Percentiles rank a stretch among this genome's conserved stretches.
phyloP scores from a whole-genome alignment of 441 rosid species.

The Rhodomyrtus psidioides region DNA sequence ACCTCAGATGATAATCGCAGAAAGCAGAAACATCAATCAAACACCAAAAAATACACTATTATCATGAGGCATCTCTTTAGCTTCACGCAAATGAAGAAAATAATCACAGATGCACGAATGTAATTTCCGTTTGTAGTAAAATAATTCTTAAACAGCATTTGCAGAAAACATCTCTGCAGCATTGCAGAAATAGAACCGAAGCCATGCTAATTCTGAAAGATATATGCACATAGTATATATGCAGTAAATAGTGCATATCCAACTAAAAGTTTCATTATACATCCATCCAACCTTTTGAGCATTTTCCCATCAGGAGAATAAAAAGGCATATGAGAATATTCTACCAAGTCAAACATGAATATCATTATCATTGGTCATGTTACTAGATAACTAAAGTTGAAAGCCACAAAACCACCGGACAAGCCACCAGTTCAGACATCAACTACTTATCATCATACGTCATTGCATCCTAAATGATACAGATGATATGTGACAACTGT shows the following conservation, averaged over 20 bases:
- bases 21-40: background rate
- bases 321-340: background rate
- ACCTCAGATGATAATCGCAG: background rate
- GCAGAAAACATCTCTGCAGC: background rate
- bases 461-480: background rate
- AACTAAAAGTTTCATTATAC: background rate
- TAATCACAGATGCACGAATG: background rate
- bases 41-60: background rate
- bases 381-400: background rate
- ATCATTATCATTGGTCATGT: background rate
- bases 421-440: background rate
- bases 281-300: background rate
- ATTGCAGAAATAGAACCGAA: background rate
- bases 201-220: background rate
- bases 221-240: background rate
- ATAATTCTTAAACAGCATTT: background rate
- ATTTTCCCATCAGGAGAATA: background rate
- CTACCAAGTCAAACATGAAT: background rate
- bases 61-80: background rate
- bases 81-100: background rate
- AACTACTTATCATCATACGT: background rate
- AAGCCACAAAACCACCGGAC: background rate
- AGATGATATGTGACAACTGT: background rate
- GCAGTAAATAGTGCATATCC: background rate
- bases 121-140: background rate